Evolutionary conservation across 140 eudicot species (phyloP), one percentile per base, ranked within the genome.

Genomic region (Flaveria floridana): DNA sequence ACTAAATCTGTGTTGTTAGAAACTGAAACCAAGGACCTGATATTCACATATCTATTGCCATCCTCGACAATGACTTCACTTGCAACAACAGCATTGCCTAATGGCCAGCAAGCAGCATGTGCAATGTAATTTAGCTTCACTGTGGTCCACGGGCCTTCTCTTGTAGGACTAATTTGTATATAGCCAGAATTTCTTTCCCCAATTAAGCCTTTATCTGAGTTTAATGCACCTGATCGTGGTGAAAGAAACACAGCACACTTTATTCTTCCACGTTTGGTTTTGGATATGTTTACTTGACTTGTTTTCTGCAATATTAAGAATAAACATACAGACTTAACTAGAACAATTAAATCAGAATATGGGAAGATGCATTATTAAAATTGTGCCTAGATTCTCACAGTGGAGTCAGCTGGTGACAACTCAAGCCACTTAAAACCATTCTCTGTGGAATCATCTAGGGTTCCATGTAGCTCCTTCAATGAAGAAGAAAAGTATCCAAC

Each of bases 71-170:
- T 84, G 56, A 90, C 97, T 88, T 93, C 98, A 84, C 98, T 93
- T 67, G 98, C 98, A 86, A 93, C 97, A 64, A 90, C 89, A 75
- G 82, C 88, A 78, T 84, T 86, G 62, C 98, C 97, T 62, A 93
- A 76, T 74, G 86, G 87, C 98, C 97, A 93, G 77, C 97, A 93
- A 18, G 97, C 91, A 67, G 94, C 93, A 76, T 88, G 96, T 76
- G 96, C 96, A 76, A 91, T 88, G 76, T 93, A 93, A 48, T 93
- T 93, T 79, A 93, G 82, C 68, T 87, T 86, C 74, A 93, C 87
- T 37, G 84, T 88, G 61, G 97, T 93, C 98, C 98, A 93, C 5
- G 98, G 97, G 70, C 98, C 98, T 76, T 88, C 94, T 34, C 82
- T 83, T 65, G 91, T 75, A 65, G 98, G 97, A 69, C 98, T 90